These are phyloP conservation scores for Coemansia sp. DNA, from an alignment of 192 early-diverging fungal species.

Conservation along the genomic window DNA sequence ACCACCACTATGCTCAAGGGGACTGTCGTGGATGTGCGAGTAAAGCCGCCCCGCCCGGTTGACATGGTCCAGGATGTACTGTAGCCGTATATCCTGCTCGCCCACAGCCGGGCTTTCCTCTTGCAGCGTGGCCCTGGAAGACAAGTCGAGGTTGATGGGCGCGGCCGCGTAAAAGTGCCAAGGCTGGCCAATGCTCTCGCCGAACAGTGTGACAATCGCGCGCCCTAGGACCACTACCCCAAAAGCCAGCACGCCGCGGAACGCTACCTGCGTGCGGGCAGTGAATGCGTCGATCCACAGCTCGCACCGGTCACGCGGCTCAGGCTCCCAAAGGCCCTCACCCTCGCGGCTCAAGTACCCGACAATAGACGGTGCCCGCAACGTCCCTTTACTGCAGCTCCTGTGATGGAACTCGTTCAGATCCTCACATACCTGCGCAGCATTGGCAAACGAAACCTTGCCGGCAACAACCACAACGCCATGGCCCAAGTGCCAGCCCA, in stretches of 20 bases:
- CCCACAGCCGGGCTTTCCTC: background rate
- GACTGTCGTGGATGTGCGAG: background rate
- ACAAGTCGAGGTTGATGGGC: constrained; percentile 39
- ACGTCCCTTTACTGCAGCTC: background rate
- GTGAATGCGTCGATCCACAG: constrained; percentile 46
- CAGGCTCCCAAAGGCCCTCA: constrained; percentile 44
- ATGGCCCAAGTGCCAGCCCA: constrained; percentile 31
- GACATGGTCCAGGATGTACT: too few relatives aligned
- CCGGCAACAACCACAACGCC: constrained; percentile 35
- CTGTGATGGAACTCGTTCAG: constrained; percentile 19
- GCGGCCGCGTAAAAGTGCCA: constrained; percentile 42
- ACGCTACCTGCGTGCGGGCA: constrained; percentile 40
- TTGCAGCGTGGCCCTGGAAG: constrained; percentile 1
- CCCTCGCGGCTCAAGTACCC: constrained; percentile 48
- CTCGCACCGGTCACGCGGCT: constrained; percentile 28
- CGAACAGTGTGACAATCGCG: constrained; percentile 29
- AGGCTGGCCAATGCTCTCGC: constrained; percentile 25
- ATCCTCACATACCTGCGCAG: constrained; percentile 15
- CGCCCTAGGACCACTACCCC: constrained; percentile 13
- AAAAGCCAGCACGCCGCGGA: constrained; percentile 18
- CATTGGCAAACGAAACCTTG: constrained; percentile 34
- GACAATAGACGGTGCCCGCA: constrained; percentile 13
- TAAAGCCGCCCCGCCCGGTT: background rate
- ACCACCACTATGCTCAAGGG: background rate
- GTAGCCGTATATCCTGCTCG: too few relatives aligned